Evolutionary conservation across 2,329 filamentous ascomycete species (phyloP), one percentile per base, ranked within the genome.

Genomic region (Coniochaeta ligniaria): DNA sequence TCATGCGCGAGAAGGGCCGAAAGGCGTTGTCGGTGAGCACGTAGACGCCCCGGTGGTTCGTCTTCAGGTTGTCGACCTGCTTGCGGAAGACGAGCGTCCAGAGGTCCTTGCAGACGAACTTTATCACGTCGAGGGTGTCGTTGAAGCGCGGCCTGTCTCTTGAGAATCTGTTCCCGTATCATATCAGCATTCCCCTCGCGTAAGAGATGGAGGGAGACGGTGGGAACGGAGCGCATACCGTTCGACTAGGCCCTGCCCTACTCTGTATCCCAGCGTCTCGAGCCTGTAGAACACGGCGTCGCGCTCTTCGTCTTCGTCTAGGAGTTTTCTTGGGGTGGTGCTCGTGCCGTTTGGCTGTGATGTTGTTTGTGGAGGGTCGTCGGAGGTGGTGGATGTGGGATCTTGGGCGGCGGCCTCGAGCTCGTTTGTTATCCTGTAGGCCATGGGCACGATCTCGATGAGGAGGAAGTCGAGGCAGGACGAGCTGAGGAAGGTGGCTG

Each of bases 51-150:
- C 95, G 82, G 73, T 99, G 95, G 72, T 99, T 99, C 9, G 95
- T 99, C 77, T 99, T 99, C 55, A 99, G 82, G 73, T 99, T 99
- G 75, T 99, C 95, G 70, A 99, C 91, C 74, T 98, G 96, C 76
- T 99, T 99, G 72, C 91, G 84, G 75, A 97, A 99, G 17, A 97
- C 85, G 22, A 98, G 81, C 36, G 87, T 92, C 95, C 95, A 99
- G 52, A 99, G 82, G 74, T 99, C 95, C 79, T 99, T 99, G 84
- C 95, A 99, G 57, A 99, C 81, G 71, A 99, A 98, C 74, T 99
- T 99, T 73, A 99, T 99, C 57, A 93, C 90, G 71, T 98, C 95
- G 47, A 99, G 85, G 4, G 93, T 93, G 68, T 96, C 92, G 63
- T 89, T 91, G 72, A 97, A 96, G 57, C 92, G 90, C 45, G 94